Base-by-base conservation (phyloP, 73 alveolate species). In the Paraurostyla sp. region DNA sequence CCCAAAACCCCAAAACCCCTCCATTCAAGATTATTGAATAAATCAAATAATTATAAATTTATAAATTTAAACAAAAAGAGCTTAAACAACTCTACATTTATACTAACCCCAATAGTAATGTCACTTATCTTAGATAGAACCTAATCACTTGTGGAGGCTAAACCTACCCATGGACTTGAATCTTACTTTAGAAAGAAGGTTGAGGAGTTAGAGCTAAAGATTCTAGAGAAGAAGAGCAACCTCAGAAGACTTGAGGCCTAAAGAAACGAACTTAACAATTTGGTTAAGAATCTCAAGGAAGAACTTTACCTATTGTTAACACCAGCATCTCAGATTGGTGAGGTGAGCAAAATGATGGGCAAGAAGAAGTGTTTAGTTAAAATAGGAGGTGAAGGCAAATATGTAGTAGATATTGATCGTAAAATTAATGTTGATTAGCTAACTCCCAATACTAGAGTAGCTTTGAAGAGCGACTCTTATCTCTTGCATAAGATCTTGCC, bases 261-360 rank as follows among this genome's bases (percentile, higher is more conserved):
- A 75, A 91, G 99, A 65, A 98, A 98, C 88, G 99, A 98, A 62
- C 87, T 98, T 92, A 98, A 98, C 87, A 43, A 38, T 56, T n/a
- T 46, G 71, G 94, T 82, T 59, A 83, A 92, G 87, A 92, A 78
- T 83, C 93, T 98, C 33, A 80, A 90, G 83, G 99, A 98, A 75
- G 99, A 98, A 92, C 71, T 98, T 80, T 78, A 90, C 58, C 97
- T 97, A 29, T 91, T 98, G 32, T 92, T 92, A 71, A 96, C 94
- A 86, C 98, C 99, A 40, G 99, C 98, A 87, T 97, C 99, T 36
- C 92, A 96, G 78, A 98, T 98, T 40, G 99, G 99, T 4, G 99
- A 98, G 91, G 99, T 98, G 88, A 92, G 94, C 56, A 98, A 98
- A 93, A 93, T 97, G 33, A 95, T 98, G 98, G 98, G 99, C 80